phyloP scores from a whole-genome alignment of 768 basidiomycete species.

The Grammothele lineata region DNA sequence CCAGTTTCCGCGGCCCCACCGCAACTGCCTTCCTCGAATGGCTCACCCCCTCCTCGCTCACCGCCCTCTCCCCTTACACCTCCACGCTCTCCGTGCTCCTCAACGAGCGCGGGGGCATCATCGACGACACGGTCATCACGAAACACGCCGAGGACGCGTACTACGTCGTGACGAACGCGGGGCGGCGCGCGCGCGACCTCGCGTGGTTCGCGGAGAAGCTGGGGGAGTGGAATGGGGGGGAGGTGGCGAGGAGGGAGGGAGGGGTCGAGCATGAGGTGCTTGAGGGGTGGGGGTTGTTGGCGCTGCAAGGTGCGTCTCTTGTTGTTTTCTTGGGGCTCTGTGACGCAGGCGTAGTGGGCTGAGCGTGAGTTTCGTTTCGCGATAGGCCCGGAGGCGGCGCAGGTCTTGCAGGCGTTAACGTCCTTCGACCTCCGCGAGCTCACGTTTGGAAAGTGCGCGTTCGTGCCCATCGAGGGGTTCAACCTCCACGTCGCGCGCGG shows the following conservation, averaged over 20 bases:
- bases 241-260: slow-evolving; percentile 41
- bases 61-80: slow-evolving; percentile 59
- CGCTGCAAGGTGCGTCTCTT: slow-evolving; percentile 76
- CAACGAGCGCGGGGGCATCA: slow-evolving; percentile 88
- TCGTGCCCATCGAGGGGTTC: slow-evolving; percentile 71
- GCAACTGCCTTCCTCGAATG: slow-evolving; percentile 81
- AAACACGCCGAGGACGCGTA: slow-evolving; percentile 76
- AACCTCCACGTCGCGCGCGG: slow-evolving; percentile 88
- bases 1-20: slow-evolving; percentile 77
- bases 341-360: background rate
- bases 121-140: slow-evolving; percentile 92
- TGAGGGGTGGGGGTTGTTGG: slow-evolving; percentile 83
- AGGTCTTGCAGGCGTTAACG: slow-evolving; percentile 73
- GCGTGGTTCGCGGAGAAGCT: slow-evolving; percentile 70
- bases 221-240: slow-evolving; percentile 71
- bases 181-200: slow-evolving; percentile 76
- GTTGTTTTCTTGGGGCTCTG: no score
- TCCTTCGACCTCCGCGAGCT: slow-evolving; percentile 68
- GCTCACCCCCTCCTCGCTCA: slow-evolving; percentile 83
- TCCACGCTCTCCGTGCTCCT: slow-evolving; percentile 88
- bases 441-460: slow-evolving; percentile 83
- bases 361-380: no score
- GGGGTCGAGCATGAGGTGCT: slow-evolving; percentile 79
- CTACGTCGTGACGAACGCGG: slow-evolving; percentile 97
- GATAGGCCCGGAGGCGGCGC: slow-evolving; percentile 76